Conservation (phyloP, 2,329 filamentous ascomycete species). For the Berkeleyomyces basicola region DNA sequence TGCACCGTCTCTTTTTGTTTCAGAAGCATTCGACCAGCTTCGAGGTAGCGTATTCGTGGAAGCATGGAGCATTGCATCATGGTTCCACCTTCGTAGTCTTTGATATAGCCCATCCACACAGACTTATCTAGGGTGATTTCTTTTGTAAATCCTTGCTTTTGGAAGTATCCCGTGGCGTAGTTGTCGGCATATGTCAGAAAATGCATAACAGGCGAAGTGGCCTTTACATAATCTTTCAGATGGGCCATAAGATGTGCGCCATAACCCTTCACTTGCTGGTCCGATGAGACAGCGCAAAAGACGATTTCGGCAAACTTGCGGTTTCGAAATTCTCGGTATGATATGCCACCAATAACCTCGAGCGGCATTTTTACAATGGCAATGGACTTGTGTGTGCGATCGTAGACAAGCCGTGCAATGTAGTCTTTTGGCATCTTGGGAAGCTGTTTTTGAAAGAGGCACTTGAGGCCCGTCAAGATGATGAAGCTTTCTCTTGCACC, state of each 20-base stretch:
- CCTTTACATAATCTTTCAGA: constrained; percentile 94
- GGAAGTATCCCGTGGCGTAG: constrained; percentile 97
- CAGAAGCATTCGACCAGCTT: constrained; percentile 79
- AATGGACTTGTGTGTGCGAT: constrained; percentile 88
- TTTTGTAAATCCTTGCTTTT: constrained; percentile 98
- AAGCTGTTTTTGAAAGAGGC: constrained; percentile 95
- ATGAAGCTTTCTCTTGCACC: constrained; percentile 74
- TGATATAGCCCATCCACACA: constrained; percentile 99
- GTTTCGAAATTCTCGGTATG: constrained; percentile 83
- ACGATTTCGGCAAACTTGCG: constrained; percentile 95
- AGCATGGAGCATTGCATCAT: constrained; percentile 99
- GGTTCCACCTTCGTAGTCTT: constrained; percentile 96
- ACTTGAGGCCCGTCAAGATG: constrained; percentile 88
- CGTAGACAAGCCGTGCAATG: constrained; percentile 92
- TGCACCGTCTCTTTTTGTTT: constrained; percentile 95
- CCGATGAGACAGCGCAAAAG: constrained; percentile 92
- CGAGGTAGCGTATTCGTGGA: constrained; percentile 83
- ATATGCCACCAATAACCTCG: constrained; percentile 92
- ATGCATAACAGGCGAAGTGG: constrained; percentile 92
- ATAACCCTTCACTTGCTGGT: constrained; percentile 97
- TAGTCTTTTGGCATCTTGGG: constrained; percentile 99
- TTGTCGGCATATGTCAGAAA: constrained; percentile 98
- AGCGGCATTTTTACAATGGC: constrained; percentile 94
- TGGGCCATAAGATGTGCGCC: constrained; percentile 97
- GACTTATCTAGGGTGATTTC: constrained; percentile 84